A percentile compares a stretch with the other conserved stretches of the same genome.
phyloP scores from a whole-genome alignment of 139 green algal genomes.

The Chlorella sp. region DNA sequence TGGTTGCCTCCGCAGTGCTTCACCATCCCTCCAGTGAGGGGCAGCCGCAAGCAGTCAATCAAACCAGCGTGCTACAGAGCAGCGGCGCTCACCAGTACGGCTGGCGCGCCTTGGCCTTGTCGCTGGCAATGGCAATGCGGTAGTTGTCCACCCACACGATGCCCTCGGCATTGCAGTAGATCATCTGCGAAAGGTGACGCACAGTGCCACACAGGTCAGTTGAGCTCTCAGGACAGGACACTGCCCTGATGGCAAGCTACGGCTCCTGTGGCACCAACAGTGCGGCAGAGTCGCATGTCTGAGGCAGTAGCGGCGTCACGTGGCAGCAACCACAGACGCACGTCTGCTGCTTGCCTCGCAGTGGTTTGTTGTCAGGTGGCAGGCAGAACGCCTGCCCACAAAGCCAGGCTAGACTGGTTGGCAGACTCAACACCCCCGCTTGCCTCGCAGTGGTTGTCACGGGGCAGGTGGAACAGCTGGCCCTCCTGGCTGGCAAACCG shows the following conservation, averaged over 20 bases:
- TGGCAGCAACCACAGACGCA: background rate
- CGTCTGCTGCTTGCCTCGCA: no score
- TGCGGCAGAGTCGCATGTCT: background rate
- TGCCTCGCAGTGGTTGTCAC: conserved; percentile 42
- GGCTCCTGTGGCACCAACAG: no score
- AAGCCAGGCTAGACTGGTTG: background rate
- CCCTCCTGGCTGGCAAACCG: conserved; percentile 34
- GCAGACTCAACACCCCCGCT: background rate
- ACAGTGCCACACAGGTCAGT: background rate
- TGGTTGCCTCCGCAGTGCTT: background rate
- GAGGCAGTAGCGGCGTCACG: no score
- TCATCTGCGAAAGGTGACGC: background rate
- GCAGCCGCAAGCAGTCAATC: background rate
- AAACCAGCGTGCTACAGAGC: background rate
- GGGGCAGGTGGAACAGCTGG: conserved; percentile 42
- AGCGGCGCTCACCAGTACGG: conserved; percentile 27
- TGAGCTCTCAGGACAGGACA: background rate
- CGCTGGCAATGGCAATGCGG: conserved; percentile 37
- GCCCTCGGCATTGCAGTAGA: conserved; percentile 63
- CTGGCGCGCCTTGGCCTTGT: conserved; percentile 49
- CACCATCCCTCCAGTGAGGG: background rate
- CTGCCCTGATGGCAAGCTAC: no score
- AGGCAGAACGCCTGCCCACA: background rate
- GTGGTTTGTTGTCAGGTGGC: background rate
- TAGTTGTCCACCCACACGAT: conserved; percentile 51